Conservation (phyloP, 2,329 filamentous ascomycete genomes). For the Alternaria rosae region DNA sequence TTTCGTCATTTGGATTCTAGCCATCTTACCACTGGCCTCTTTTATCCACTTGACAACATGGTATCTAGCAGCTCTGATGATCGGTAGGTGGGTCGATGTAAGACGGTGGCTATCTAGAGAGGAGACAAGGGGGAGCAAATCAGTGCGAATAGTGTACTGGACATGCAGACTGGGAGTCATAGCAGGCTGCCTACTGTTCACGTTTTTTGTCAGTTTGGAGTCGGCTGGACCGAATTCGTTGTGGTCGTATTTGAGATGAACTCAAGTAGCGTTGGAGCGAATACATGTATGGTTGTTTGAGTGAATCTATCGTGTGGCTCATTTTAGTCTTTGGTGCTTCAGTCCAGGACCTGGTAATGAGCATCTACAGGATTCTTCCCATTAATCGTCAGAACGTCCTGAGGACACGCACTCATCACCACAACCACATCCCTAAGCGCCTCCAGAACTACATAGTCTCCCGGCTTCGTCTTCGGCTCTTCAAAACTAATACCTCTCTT, state of each 20-base stretch:
- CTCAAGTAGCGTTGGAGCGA: background rate
- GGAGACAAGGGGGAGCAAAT: slow-evolving; percentile 8
- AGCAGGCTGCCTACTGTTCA: slow-evolving; percentile 18
- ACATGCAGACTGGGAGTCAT: slow-evolving; percentile 17
- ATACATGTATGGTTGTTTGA: background rate
- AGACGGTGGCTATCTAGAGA: background rate
- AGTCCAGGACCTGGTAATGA: slow-evolving; percentile 48
- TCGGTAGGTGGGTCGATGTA: background rate
- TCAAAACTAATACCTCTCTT: slow-evolving; percentile 50
- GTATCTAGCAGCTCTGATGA: slow-evolving; percentile 20
- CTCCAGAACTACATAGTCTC: slow-evolving; percentile 54
- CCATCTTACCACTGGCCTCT: slow-evolving; percentile 22
- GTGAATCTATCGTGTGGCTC: background rate
- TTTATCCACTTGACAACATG: slow-evolving; percentile 26
- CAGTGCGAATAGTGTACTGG: background rate
- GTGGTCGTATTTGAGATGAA: background rate
- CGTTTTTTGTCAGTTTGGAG: slow-evolving; percentile 25
- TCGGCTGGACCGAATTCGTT: slow-evolving; percentile 23
- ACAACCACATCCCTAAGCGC: slow-evolving; percentile 57
- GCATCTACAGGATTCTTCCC: slow-evolving; percentile 53
- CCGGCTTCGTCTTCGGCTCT: slow-evolving; percentile 49
- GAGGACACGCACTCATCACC: slow-evolving; percentile 58
- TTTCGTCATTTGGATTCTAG: slow-evolving; percentile 31
- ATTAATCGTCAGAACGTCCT: slow-evolving; percentile 56
- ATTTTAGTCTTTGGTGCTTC: background rate